Evolutionary conservation across 2,329 filamentous ascomycete species (phyloP), one percentile per base, ranked within the genome.

Genomic region (Aspergillus hiratsukae): DNA sequence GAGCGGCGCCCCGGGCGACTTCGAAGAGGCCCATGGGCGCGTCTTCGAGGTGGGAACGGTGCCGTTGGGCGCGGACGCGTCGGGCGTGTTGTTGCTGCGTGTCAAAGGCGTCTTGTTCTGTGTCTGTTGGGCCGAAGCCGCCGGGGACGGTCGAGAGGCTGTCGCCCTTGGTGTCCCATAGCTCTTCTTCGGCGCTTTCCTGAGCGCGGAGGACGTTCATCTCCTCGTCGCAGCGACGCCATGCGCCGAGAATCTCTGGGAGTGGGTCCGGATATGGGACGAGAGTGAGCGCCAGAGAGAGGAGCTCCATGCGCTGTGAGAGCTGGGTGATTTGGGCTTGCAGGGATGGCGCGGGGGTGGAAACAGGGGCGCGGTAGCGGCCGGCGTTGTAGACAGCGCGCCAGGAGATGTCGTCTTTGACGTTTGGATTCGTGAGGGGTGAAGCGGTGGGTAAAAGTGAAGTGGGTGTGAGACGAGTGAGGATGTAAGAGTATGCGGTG

Each of bases 401-500:
- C 85, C 85, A 87, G 55, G 83, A 83, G 29, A 83, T 78, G 60
- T 87, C 83, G 65, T 87, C 84, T 59, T 70, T 63, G 50, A 66
- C 56, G 19, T 58, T 48, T 4, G 67, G 54, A 40, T 73, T 72
- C 11, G 64, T 62, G 53, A 63, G 55, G 31, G 64, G 57, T 4
- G 71, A 60, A 29, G 70, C 61, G 21, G 59, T 69, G 48, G 70
- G 61, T 51, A 71, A 62, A 68, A 65, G 63, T 28, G 73, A 70
- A 51, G 67, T 64, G 21, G 69, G 71, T 11, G 75, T 69, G 9
- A 87, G 75, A 48, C 83, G 79, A 48, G 83, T 87, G 52, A 86
- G 78, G 50, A 87, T 83, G 67, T 87, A 87, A 5, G 84, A 86
- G 69, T 87, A 87, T 7, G 85, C 85, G 1, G 85, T 87, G 60